Evolutionary conservation across 192 early-diverging fungal genomes (phyloP).

Genomic region (Umbelopsis sp.): DNA sequence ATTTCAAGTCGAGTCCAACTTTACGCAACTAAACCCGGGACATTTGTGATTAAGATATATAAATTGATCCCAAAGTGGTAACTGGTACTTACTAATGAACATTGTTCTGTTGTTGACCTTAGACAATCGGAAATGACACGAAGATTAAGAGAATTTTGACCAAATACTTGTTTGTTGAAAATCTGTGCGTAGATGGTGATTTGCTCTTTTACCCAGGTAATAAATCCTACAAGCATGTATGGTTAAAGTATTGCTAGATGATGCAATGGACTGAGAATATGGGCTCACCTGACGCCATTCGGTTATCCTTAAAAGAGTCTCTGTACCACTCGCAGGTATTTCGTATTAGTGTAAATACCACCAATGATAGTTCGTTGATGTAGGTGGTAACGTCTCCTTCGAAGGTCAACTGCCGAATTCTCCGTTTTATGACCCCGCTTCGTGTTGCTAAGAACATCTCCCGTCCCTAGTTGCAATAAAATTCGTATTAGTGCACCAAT

Average conservation of each 20-base stretch:
- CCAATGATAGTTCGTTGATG: slow-evolving; percentile 81
- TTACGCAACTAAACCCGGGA: slow-evolving; percentile 65
- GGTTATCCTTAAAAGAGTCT: slow-evolving; percentile 82
- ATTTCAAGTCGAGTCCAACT: slow-evolving; percentile 83
- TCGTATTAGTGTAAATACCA: slow-evolving; percentile 88
- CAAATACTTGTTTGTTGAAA: slow-evolving; percentile 91
- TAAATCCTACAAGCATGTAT: slow-evolving; percentile 59
- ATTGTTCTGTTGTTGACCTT: slow-evolving; percentile 74
- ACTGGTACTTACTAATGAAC: slow-evolving; percentile 59
- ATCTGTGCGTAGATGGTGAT: slow-evolving; percentile 82
- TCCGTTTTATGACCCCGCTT: slow-evolving; percentile 72
- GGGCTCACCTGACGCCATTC: slow-evolving; percentile 79
- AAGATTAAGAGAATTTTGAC: slow-evolving; percentile 70
- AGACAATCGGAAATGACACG: slow-evolving; percentile 85
- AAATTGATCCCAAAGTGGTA: not conserved
- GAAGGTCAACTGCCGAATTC: slow-evolving; percentile 80
- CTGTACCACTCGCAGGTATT: slow-evolving; percentile 98
- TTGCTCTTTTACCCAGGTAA: slow-evolving; percentile 90
- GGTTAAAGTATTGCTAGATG: not conserved
- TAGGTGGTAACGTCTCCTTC: slow-evolving; percentile 89
- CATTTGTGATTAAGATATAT: not conserved
- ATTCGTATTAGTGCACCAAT: not conserved
- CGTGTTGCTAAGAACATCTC: slow-evolving; percentile 85
- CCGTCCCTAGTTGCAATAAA: slow-evolving; percentile 59
- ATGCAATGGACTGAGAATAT: not conserved